Evolutionary conservation across 768 basidiomycete species (phyloP).

Genomic region (Vararia minispora): DNA sequence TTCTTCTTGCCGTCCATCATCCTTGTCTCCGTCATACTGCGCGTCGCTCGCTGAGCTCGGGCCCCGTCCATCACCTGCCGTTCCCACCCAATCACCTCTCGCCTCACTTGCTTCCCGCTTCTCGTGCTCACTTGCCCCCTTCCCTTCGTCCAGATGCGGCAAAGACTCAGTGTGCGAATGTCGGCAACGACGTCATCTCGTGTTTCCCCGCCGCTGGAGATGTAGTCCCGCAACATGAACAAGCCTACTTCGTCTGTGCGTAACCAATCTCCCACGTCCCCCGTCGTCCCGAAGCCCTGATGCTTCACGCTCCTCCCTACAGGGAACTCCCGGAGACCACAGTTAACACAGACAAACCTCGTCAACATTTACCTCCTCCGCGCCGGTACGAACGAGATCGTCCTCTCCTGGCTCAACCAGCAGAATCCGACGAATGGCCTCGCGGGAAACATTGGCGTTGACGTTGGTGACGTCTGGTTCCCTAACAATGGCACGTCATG

Average conservation of each 20-base stretch:
- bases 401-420: conserved; percentile 32
- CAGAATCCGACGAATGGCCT: conserved; percentile 38
- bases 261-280: too few species aligned
- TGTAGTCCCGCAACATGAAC: conserved; percentile 59
- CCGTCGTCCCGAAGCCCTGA: conserved; percentile 4
- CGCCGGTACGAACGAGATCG: conserved; percentile 47
- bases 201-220: conserved; percentile 59
- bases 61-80: neutral
- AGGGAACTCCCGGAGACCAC: conserved; percentile 72
- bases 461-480: conserved; percentile 71
- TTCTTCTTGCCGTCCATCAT: neutral
- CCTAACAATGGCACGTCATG: conserved; percentile 37
- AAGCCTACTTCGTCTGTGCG: conserved; percentile 73
- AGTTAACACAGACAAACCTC: conserved; percentile 45
- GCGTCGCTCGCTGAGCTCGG: neutral
- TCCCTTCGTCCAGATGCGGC: conserved; percentile 25
- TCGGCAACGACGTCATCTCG: conserved; percentile 62
- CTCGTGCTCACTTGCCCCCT: conserved; percentile 3
- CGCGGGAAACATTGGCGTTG: conserved; percentile 40
- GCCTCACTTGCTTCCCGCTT: neutral
- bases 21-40: neutral
- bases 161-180: conserved; percentile 37
- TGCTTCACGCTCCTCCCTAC: conserved; percentile 14
- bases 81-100: conserved; percentile 1
- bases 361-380: conserved; percentile 75